Conservation (phyloP, 2,329 filamentous ascomycete species). For the Microsporum canis region DNA sequence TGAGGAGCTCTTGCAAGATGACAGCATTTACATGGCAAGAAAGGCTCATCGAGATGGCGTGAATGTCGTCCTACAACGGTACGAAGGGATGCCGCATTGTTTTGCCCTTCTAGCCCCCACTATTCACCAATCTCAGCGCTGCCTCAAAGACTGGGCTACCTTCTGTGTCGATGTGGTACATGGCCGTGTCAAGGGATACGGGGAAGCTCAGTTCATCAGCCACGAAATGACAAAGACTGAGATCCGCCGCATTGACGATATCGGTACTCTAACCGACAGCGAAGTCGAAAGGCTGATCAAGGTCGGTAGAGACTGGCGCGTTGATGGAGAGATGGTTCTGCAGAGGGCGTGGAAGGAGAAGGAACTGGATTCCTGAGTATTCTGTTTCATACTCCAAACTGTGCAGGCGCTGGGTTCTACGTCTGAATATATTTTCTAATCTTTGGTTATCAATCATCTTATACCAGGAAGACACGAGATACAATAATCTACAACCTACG, state of each 20-base stretch:
- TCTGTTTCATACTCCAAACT: background rate
- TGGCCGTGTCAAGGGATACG: conserved; percentile 18
- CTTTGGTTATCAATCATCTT: too few relatives aligned
- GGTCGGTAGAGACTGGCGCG: conserved; percentile 22
- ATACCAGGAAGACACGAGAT: background rate
- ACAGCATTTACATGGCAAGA: conserved; percentile 30
- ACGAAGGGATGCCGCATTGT: conserved; percentile 38
- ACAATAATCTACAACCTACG: background rate
- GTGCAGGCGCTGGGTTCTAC: background rate
- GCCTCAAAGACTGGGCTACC: conserved; percentile 44
- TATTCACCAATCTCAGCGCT: conserved; percentile 39
- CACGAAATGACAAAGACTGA: conserved; percentile 21
- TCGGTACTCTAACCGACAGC: conserved; percentile 26
- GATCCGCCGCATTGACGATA: conserved; percentile 25
- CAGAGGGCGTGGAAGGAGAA: conserved; percentile 22
- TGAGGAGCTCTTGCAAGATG: conserved; percentile 34
- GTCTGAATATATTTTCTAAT: background rate
- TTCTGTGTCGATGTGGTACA: conserved; percentile 38
- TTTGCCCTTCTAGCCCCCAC: conserved; percentile 47
- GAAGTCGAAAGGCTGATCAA: conserved; percentile 25
- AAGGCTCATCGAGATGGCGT: conserved; percentile 30
- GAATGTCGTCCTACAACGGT: conserved; percentile 29
- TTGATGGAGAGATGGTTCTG: conserved; percentile 27
- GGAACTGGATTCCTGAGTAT: background rate
- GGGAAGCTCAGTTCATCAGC: conserved; percentile 22